Evolutionary conservation across 2,329 filamentous ascomycete genomes (phyloP), one percentile per base, ranked within the genome.

Genomic region (Diaporthe sp.): DNA sequence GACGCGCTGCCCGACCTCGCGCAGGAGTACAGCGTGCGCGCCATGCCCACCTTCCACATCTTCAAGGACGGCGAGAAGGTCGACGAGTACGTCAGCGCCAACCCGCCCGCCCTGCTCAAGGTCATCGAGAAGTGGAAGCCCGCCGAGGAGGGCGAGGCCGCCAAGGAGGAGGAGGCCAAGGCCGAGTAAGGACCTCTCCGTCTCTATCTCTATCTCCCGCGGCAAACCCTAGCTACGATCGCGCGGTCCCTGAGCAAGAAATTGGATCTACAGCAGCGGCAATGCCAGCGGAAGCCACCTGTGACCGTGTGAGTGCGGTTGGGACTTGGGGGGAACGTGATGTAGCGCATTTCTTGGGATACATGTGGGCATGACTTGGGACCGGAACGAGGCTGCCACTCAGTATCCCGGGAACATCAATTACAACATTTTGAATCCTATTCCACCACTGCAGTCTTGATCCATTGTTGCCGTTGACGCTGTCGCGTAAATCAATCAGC

Each of bases 21-120:
- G 44, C 89, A 93, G 81, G 92, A 97, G 83, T 92, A 97, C 78
- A 91, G 91, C 78, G 91, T 98, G 84, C 92, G 94, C 80, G 95
- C 96, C 83, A 98, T 98, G 95, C 96, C 96, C 74, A 97, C 95
- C 39, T 98, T 98, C 87, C 82, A 94, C 74, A 84, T 97, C 82
- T 98, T 95, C 91, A 94, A 95, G 90, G 85, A 92, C 79, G 95
- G 94, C 79, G 84, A 94, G 84, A 93, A 94, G 88, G 85, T 92
- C 49, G 88, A 86, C 58, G 93, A 95, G 86, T 86, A 98, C 75
- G 91, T 97, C 39, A 96, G 96, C 78, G 95, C 95, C 81, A 95
- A 95, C 86, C 93, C 93, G n/a, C 84, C 85, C 67, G 92, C 89
- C n/a, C 86, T 98, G 76, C 84, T 90, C 85, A 84, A 77, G 39